phyloP scores from a whole-genome alignment of 495 filamentous ascomycete genomes.

The Paragyromitra xinjiangensis region DNA sequence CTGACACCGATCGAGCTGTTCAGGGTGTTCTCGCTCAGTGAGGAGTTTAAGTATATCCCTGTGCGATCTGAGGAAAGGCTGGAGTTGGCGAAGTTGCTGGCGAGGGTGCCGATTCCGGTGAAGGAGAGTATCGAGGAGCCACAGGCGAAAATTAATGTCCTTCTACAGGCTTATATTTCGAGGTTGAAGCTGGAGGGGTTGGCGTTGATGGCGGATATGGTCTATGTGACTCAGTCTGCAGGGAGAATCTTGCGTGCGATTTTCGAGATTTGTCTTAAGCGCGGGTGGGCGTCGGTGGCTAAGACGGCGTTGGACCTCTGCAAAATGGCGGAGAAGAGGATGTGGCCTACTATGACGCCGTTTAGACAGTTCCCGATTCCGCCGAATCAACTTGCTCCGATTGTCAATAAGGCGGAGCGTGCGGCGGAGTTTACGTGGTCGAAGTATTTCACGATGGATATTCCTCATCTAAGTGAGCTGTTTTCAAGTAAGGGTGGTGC shows the following conservation, averaged over 20 bases:
- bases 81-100: constrained; percentile 89
- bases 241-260: constrained; percentile 94
- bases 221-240: constrained; percentile 97
- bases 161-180: constrained; percentile 96
- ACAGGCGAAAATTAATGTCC: constrained; percentile 98
- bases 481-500: constrained; percentile 65
- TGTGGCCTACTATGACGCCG: constrained; percentile 99
- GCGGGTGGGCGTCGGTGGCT: constrained; percentile 93
- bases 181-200: constrained; percentile 91
- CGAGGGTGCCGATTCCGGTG: constrained; percentile 90
- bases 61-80: constrained; percentile 97
- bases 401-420: constrained; percentile 88
- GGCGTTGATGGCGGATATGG: constrained; percentile 97
- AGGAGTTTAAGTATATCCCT: constrained; percentile 99
- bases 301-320: constrained; percentile 93
- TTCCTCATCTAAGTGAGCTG: constrained; percentile 95
- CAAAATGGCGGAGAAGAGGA: constrained; percentile 98
- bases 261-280: constrained; percentile 95
- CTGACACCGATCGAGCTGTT: constrained; percentile 94
- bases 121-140: constrained; percentile 98
- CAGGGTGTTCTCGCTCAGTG: constrained; percentile 95
- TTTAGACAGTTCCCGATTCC: constrained; percentile 88
- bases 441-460: constrained; percentile 94
- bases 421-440: constrained; percentile 95
- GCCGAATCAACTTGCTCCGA: constrained; percentile 69